These are phyloP conservation scores for Solanum lycopersicoides DNA, from an alignment of 257 asterid species.

Conservation along the genomic window DNA sequence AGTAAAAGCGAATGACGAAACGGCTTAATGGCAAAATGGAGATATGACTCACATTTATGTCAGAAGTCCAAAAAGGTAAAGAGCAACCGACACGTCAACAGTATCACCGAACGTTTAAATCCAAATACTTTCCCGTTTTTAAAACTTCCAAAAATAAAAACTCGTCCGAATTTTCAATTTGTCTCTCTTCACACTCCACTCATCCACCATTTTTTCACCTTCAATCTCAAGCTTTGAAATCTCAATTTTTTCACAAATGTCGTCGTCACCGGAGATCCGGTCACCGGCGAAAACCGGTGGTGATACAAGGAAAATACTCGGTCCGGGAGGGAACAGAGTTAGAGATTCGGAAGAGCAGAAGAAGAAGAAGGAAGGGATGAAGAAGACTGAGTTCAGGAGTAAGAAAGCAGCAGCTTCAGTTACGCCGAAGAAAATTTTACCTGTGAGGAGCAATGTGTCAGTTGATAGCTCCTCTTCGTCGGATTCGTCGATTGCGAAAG, in stretches of 20 bases:
- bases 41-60: conserved; percentile 1
- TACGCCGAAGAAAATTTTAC: conserved; percentile 7
- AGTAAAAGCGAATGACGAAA: neutral
- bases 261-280: conserved; percentile 14
- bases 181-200: neutral
- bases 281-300: conserved; percentile 5
- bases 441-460: conserved; percentile 11
- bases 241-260: conserved; percentile 13
- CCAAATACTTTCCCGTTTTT: conserved; percentile 12
- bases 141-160: conserved; percentile 5
- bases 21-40: conserved; percentile 11
- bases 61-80: neutral
- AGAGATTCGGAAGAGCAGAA: conserved; percentile 30
- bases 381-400: conserved; percentile 12
- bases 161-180: neutral
- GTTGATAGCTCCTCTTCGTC: conserved; percentile 27
- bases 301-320: conserved; percentile 50
- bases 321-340: conserved; percentile 55
- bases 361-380: conserved; percentile 13
- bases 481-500: conserved; percentile 19
- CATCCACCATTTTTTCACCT: neutral
- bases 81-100: conserved; percentile 11
- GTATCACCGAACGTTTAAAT: conserved; percentile 20
- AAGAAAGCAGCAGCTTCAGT: conserved; percentile 10
- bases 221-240: neutral